These are phyloP conservation scores for Ilex paraguariensis DNA, from an alignment of 305 asterid species.

Conservation along the genomic window DNA sequence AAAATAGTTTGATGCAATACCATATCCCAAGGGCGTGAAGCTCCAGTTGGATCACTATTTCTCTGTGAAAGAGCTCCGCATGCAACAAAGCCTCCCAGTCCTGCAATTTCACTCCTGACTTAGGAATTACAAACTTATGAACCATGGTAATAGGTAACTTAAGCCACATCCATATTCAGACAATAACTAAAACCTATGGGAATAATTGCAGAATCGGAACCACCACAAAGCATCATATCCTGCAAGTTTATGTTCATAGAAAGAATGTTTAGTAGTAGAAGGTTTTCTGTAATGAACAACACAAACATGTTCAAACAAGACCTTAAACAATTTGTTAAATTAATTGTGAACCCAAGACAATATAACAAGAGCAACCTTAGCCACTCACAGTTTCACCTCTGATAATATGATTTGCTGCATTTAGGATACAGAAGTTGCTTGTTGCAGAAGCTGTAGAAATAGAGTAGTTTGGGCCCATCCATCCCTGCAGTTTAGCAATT, in stretches of 20 bases:
- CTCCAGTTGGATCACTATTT: slow-evolving; percentile 73
- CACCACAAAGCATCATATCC: slow-evolving; percentile 49
- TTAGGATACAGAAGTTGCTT: slow-evolving; percentile 39
- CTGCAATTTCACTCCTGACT: slow-evolving; percentile 16
- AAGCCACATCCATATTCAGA: slow-evolving; percentile 4
- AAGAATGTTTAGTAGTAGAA: too few relatives aligned
- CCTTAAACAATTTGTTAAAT: too few relatives aligned
- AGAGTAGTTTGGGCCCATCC: slow-evolving; percentile 50
- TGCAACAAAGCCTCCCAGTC: slow-evolving; percentile 53
- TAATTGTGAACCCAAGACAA: background rate
- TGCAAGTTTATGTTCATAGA: slow-evolving; percentile 5
- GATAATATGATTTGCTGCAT: slow-evolving; percentile 36
- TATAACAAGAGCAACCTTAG: too few relatives aligned
- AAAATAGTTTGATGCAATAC: slow-evolving; percentile 38
- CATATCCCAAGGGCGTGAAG: slow-evolving; percentile 95
- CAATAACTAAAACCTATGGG: slow-evolving; percentile 27
- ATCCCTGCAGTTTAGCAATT: slow-evolving; percentile 23
- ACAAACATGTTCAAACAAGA: too few relatives aligned
- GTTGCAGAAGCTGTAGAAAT: slow-evolving; percentile 47
- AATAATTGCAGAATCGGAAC: slow-evolving; percentile 34
- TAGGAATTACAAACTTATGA: too few relatives aligned
- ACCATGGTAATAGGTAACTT: background rate
- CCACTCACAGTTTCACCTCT: slow-evolving; percentile 38
- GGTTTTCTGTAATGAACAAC: too few relatives aligned
- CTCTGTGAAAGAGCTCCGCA: slow-evolving; percentile 51